phyloP scores from a whole-genome alignment of 306 rosid genomes.

The Vigna hirtella region DNA sequence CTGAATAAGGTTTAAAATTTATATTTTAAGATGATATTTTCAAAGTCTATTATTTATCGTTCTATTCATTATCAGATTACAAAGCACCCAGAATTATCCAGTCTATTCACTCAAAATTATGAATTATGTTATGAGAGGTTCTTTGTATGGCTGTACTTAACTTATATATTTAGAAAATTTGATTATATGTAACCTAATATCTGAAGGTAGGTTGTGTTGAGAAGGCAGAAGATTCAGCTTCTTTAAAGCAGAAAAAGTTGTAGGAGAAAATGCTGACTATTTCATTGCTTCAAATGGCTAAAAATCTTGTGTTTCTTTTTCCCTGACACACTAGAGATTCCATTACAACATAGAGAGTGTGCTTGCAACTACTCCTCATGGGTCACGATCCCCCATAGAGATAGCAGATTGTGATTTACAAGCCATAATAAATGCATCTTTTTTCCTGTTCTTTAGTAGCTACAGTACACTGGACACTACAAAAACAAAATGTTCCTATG shows the following conservation, averaged over 20 bases:
- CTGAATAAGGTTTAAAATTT: too few species aligned
- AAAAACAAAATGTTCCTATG: constrained; percentile 5
- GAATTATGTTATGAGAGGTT: too few species aligned
- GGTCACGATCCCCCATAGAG: constrained; percentile 43
- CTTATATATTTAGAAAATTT: neutral
- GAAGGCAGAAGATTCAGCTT: constrained; percentile 14
- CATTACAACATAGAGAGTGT: constrained; percentile 18
- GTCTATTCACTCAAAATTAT: too few species aligned
- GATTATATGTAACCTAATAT: neutral
- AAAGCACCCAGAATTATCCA: too few species aligned
- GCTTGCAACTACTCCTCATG: constrained; percentile 37
- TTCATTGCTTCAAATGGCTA: constrained; percentile 41
- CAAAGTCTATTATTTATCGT: too few species aligned
- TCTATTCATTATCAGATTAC: too few species aligned
- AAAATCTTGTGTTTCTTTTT: constrained; percentile 15
- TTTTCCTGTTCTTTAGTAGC: neutral
- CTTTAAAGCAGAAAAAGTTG: neutral
- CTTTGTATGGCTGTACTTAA: too few species aligned
- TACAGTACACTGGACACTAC: neutral
- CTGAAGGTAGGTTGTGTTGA: constrained; percentile 5
- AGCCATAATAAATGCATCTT: constrained; percentile 43
- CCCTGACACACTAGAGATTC: constrained; percentile 36
- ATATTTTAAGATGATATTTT: too few species aligned
- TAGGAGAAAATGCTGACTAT: neutral
- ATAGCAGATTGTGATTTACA: constrained; percentile 45